Evolutionary conservation across 2,329 filamentous ascomycete genomes (phyloP), one percentile per base, ranked within the genome.

Genomic region (Penicillium sp.): DNA sequence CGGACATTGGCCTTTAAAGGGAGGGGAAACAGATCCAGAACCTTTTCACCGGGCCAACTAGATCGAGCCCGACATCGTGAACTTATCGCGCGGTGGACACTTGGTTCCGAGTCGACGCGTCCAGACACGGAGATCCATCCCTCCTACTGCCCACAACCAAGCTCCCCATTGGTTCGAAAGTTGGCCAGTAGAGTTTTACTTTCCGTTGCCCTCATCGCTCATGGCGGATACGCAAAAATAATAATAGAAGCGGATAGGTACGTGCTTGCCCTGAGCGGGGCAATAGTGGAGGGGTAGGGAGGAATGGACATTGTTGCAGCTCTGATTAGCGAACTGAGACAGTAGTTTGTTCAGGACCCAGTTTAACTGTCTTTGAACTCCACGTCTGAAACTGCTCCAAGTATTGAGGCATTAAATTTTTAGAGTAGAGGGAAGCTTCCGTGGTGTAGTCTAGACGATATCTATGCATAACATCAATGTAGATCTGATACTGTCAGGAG

Each of bases 101-200:
- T 50, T 27, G 22, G 26, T 45, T 57, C 59, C 55, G 52, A 35
- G 51, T 53, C 31, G 39, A 46, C 44, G 49, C 50, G 56, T 63
- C 62, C 63, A 65, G 56, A 63, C 56, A 54, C 39, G 59, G 53
- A 59, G 57, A 61, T 63, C 52, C 49, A 58, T 59, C 45, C 50
- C 54, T 57, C 47, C 54, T 10, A 46, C 60, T 59, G 55, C 33
- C 57, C 57, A 56, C 51, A n/a, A 45, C 5, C 22, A 39, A 16
- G n/a, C 42, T 50, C 24, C 19, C 44, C n/a, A 66, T 66, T 66
- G 64, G 64, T 27, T 21, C 7, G 7, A 27, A 50, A 42, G 29
- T 35, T 50, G 48, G 33, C 19, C 6, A 21, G 8, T 26, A 50
- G 48, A 50, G 48, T 50, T 50, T 50, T n/a, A 31, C 33, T 42